phyloP scores from a whole-genome alignment of 768 basidiomycete genomes.

The Naganishia randhawae region DNA sequence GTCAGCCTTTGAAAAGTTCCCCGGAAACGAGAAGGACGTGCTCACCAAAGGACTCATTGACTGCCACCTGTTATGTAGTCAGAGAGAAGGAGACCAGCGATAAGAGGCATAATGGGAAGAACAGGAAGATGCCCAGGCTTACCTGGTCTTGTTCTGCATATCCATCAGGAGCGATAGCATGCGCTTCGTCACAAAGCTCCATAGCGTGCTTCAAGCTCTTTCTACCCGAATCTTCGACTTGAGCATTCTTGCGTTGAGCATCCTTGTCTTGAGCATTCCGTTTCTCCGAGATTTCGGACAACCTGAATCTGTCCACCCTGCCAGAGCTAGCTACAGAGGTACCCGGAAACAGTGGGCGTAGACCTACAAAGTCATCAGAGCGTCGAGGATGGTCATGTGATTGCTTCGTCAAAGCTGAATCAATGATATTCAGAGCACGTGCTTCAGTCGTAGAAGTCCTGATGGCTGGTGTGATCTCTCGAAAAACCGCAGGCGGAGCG shows the following conservation, averaged over 20 bases:
- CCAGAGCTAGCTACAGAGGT: not conserved
- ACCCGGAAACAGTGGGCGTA: not conserved
- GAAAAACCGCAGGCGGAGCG: not conserved
- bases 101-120: not conserved
- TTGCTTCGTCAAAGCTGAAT: not conserved
- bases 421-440: not conserved
- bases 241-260: too few species aligned
- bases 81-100: not conserved
- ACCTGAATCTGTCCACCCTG: not conserved
- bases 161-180: not conserved
- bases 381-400: not conserved
- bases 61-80: not conserved
- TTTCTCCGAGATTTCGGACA: not conserved
- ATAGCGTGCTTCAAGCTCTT: not conserved
- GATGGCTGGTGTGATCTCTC: not conserved
- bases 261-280: too few species aligned
- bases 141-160: not conserved
- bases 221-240: conserved; percentile 10
- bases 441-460: not conserved
- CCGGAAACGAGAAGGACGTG: not conserved
- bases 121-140: not conserved
- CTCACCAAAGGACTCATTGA: not conserved
- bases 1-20: not conserved
- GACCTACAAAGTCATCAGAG: not conserved
- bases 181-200: not conserved